Evolutionary conservation across 176 grass and related monocot genomes (phyloP), one percentile per base, ranked within the genome.

Genomic region (Zoysia japonica): DNA sequence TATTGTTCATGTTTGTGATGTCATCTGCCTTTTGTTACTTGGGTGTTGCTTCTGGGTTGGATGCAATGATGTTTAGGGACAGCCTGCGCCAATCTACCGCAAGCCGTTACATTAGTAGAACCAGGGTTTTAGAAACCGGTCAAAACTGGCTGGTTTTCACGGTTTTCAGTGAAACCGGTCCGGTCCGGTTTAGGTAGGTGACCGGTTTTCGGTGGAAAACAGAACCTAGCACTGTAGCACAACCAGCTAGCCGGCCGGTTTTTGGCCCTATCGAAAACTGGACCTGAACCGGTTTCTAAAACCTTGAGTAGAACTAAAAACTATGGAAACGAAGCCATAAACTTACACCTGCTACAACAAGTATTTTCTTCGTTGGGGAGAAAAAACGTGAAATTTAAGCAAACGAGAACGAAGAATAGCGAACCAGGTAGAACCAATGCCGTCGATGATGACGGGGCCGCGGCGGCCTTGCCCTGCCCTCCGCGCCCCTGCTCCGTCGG

Each of bases 401-500:
- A 2, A 41, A 78, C 0, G 8, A 4, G 5, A 39, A 64, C n/a
- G 46, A 41, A 52, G 15, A 42, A 66, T 72, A 48, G 13, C 78
- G 77, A 65, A 98, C 96, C 90, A 65, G 85, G 81, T 66, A 94
- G 78, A 65, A 81, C 83, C 70, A 94, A 84, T 11, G 88, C 37
- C 3, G 67, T 74, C 1, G 88, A 85, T 1, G 20, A 36, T 20
- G 86, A 85, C 6, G 85, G 28, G 20, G 81, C 52, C 1, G 65
- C 73, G 73, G 76, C 43, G 6, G 67, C 80, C 45, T 91, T 89
- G 52, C 67, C 83, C 72, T 86, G 84, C 70, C 45, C 59, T 61
- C 19, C 87, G 52, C 77, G 80, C 7, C 45, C 77, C 42, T 91
- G 92, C 15, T 91, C 90, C 6, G 81, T 53, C 4, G 88, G 82